Evolutionary conservation across 2,329 filamentous ascomycete species (phyloP).

Genomic region (Sarocladium brachiariae): DNA sequence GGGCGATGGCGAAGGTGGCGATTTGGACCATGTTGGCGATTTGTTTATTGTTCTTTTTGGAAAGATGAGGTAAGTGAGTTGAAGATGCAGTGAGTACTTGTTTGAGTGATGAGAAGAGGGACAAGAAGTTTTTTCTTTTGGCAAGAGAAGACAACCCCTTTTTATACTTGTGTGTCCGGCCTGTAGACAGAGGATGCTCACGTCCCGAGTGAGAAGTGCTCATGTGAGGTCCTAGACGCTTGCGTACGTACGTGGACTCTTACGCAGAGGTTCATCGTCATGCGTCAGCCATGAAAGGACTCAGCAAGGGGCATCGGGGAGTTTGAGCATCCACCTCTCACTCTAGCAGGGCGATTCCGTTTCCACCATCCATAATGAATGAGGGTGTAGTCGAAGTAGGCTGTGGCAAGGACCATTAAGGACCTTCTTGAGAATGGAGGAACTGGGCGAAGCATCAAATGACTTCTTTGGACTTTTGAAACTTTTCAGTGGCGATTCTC

Average conservation of each 20-base stretch:
- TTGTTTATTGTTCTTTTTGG: neutral
- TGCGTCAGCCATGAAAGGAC: neutral
- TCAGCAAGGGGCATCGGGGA: neutral
- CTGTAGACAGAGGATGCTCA: no score
- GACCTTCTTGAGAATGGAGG: no score
- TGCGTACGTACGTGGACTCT: no score
- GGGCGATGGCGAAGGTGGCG: slow-evolving; percentile 4
- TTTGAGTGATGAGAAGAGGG: no score
- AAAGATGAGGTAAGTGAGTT: neutral
- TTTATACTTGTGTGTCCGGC: no score
- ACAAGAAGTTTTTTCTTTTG: neutral
- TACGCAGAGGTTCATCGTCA: neutral
- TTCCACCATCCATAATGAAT: neutral
- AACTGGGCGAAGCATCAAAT: no score
- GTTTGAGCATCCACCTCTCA: neutral
- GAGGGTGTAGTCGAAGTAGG: neutral
- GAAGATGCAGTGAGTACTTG: neutral
- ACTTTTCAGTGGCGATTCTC: no score
- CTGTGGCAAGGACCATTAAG: no score
- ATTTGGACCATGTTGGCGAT: slow-evolving; percentile 6
- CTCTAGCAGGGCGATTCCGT: neutral
- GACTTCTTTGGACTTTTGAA: no score
- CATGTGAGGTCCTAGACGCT: no score
- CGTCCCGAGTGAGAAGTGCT: no score
- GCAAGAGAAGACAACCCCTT: no score